Base-by-base conservation (phyloP, 768 basidiomycete species). In the Butyriboletus loyo region DNA sequence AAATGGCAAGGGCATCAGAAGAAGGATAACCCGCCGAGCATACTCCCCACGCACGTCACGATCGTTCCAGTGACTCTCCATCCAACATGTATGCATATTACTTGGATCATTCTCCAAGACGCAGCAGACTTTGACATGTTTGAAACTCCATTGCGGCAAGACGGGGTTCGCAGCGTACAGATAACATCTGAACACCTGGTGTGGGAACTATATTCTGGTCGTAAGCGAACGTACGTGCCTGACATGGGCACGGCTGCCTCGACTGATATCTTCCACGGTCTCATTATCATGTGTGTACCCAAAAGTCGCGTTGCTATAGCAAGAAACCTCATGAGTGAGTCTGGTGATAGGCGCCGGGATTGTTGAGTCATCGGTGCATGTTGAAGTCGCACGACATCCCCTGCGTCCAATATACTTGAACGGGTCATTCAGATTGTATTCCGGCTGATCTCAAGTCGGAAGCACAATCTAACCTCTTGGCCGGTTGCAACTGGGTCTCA, bases 61-160 rank as follows among this genome's bases (percentile, higher is more conserved):
- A 50, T 93, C 87, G 67, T 99, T 99, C 89, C 88, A 93, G 68
- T 99, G 97, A 63, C 85, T 89, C 71, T 99, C 97, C 49, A 99
- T 99, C 97, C 97, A 99, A 64, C 93, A 90, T 4, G 94, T 96
- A 69, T 93, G 91, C 17, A 78, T 65, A 68, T 98, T 89, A n/a
- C 73, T 76, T 1, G 84, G 85, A 61, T 89, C 82, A 61, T 94
- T 89, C 68, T 92, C 87, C 72, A 89, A 91, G 49, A 87, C 87
- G 69, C 97, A 99, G 60, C 84, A 88, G 42, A 98, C 95, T 69
- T 99, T 97, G 48, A 98, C 80, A 73, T 99, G 96, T 73, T 99
- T 98, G 80, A 97, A 98, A 11, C 96, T 96, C 97, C 97, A 99
- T 71, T 96, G 92, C 1, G 97, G 97, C 35, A 99, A 71, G 47